Evolutionary conservation across 1,284 basidiomycete species (phyloP).

Genomic region (Farysia itapuensis): DNA sequence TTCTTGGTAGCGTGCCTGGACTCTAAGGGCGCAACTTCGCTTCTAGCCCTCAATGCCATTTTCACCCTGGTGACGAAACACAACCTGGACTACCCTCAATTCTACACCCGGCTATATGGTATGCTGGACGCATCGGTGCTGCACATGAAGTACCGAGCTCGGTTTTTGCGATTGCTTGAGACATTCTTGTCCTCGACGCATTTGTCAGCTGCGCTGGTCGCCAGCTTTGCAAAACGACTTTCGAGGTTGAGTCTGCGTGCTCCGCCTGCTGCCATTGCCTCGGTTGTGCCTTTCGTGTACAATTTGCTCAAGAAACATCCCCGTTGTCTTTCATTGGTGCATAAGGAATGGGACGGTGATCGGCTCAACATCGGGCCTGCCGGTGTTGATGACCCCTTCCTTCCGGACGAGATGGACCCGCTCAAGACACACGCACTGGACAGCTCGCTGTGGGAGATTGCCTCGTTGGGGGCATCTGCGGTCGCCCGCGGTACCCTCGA

Average conservation of each 20-base stretch:
- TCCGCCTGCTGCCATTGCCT: conserved; percentile 85
- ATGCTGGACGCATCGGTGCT: conserved; percentile 76
- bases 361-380: conserved; percentile 48
- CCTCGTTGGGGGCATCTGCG: conserved; percentile 66
- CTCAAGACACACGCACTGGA: conserved; percentile 76
- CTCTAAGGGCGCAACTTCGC: conserved; percentile 71
- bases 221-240: conserved; percentile 90
- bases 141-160: conserved; percentile 86
- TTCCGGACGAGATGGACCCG: conserved; percentile 72
- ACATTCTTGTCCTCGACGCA: conserved; percentile 89
- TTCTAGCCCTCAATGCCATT: conserved; percentile 86
- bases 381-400: conserved; percentile 65
- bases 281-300: conserved; percentile 89
- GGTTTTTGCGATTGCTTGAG: conserved; percentile 91
- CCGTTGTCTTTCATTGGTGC: conserved; percentile 87
- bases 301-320: conserved; percentile 92
- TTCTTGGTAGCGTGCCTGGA: conserved; percentile 86
- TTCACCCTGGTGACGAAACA: conserved; percentile 90
- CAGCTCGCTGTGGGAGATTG: conserved; percentile 89
- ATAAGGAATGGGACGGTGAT: conserved; percentile 62
- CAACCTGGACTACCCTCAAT: conserved; percentile 92
- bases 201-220: conserved; percentile 81
- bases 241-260: conserved; percentile 79
- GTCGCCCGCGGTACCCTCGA: conserved; percentile 13
- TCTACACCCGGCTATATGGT: conserved; percentile 89